phyloP scores from a whole-genome alignment of 257 asterid species.

The Solanum dulcamara region DNA sequence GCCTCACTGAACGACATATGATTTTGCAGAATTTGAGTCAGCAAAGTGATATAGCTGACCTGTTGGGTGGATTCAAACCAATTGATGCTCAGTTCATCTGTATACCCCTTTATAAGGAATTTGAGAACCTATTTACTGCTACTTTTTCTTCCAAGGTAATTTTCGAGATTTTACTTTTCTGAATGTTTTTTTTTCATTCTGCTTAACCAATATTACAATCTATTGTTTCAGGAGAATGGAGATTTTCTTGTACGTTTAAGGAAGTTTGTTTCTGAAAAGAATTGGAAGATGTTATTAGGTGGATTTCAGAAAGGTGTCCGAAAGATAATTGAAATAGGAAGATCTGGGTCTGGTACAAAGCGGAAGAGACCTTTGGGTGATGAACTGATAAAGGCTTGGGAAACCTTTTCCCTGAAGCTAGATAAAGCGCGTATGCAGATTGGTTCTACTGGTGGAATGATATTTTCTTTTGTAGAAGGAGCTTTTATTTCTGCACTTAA shows the following conservation, averaged over 20 bases:
- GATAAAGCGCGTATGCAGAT: slow-evolving; percentile 59
- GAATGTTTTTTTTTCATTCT: background rate
- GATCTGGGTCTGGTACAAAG: slow-evolving; percentile 43
- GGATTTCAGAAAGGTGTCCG: slow-evolving; percentile 44
- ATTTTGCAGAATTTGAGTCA: slow-evolving; percentile 83
- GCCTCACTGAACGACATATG: slow-evolving; percentile 3
- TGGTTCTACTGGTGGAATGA: slow-evolving; percentile 65
- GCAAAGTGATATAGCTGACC: slow-evolving; percentile 89
- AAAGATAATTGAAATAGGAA: slow-evolving; percentile 37
- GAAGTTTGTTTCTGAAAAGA: slow-evolving; percentile 33
- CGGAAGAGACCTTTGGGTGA: slow-evolving; percentile 66
- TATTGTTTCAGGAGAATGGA: slow-evolving; percentile 45
- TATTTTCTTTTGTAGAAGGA: slow-evolving; percentile 96
- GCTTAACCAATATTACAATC: background rate
- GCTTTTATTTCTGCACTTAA: slow-evolving; percentile 73
- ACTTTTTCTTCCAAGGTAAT: slow-evolving; percentile 67
- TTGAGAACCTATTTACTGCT: slow-evolving; percentile 39
- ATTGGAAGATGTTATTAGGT: slow-evolving; percentile 62
- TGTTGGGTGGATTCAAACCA: slow-evolving; percentile 90
- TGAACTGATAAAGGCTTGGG: slow-evolving; percentile 48
- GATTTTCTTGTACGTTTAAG: slow-evolving; percentile 26
- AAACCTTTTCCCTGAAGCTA: slow-evolving; percentile 41
- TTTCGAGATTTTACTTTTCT: background rate
- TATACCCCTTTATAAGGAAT: slow-evolving; percentile 72
- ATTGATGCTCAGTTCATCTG: slow-evolving; percentile 67